These are phyloP conservation scores for Heterobasidion parviporum DNA, from an alignment of 1,284 basidiomycete genomes.

Conservation along the genomic window DNA sequence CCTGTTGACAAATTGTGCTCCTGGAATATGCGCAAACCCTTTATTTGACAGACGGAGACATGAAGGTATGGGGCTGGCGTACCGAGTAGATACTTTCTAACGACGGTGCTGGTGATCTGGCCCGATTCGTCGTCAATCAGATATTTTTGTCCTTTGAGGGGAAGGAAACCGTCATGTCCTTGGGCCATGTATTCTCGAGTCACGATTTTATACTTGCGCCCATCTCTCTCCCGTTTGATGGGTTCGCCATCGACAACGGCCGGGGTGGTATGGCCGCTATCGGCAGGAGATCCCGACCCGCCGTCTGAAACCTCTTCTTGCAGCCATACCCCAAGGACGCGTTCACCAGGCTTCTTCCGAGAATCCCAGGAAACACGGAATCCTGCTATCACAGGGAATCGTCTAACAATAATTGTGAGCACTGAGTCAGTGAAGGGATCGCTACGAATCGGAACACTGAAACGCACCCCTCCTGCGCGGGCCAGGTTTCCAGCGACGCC, in stretches of 20 bases:
- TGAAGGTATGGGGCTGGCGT: conserved; percentile 15
- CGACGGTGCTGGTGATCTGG: conserved; percentile 72
- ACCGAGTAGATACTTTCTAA: conserved; percentile 85
- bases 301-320: conserved; percentile 34
- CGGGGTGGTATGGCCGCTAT: conserved; percentile 32
- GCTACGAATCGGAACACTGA: neutral
- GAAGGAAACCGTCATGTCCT: conserved; percentile 76
- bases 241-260: conserved; percentile 35
- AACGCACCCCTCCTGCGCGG: conserved; percentile 81
- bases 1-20: conserved; percentile 52
- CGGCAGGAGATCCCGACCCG: conserved; percentile 15
- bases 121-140: conserved; percentile 85
- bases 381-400: conserved; percentile 87
- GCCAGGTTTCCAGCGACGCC: conserved; percentile 70
- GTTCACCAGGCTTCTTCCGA: conserved; percentile 54
- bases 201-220: conserved; percentile 67
- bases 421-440: neutral
- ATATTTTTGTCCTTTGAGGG: conserved; percentile 59
- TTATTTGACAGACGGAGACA: neutral
- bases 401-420: conserved; percentile 33
- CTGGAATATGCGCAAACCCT: conserved; percentile 23
- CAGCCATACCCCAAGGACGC: conserved; percentile 70
- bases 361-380: conserved; percentile 87
- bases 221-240: conserved; percentile 45
- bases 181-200: conserved; percentile 72